phyloP scores from a whole-genome alignment of 108 stramenopile genomes.

The Cyclotella distinguenda region DNA sequence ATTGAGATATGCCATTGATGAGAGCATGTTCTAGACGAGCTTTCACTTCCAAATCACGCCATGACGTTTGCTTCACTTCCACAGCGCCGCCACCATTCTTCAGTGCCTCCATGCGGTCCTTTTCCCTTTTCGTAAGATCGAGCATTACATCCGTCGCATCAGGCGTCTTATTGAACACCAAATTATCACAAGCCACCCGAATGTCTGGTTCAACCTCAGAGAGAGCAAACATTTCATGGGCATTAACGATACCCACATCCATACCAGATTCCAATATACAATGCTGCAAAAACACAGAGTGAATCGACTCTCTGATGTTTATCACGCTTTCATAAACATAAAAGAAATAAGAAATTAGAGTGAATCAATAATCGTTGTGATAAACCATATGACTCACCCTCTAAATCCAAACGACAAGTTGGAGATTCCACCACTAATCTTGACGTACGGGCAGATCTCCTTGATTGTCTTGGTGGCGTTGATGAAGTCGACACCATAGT shows the following conservation, averaged over 20 bases:
- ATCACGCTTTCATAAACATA: conserved; percentile 44
- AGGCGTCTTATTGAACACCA: conserved; percentile 78
- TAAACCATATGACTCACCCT: conserved; percentile 31
- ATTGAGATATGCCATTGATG: conserved; percentile 98
- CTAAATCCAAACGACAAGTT: conserved; percentile 99
- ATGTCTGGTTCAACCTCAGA: conserved; percentile 89
- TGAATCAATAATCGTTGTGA: neutral
- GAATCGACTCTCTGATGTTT: conserved; percentile 98
- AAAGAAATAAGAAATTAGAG: neutral
- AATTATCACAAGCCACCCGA: conserved; percentile 77
- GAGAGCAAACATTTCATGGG: conserved; percentile 87
- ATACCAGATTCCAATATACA: conserved; percentile 93
- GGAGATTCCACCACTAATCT: conserved; percentile 98
- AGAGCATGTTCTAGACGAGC: conserved; percentile 96
- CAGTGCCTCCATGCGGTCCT: conserved; percentile 67
- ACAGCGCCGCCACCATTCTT: conserved; percentile 79
- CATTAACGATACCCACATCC: conserved; percentile 99
- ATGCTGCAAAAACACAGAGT: conserved; percentile 96
- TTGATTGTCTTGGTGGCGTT: conserved; percentile 93
- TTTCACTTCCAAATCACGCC: conserved; percentile 82
- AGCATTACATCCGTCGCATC: conserved; percentile 96
- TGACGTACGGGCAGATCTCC: conserved; percentile 94
- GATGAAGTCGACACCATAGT: conserved; percentile 99
- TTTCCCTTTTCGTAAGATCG: conserved; percentile 86
- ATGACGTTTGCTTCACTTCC: conserved; percentile 72